Evolutionary conservation across 2,329 filamentous ascomycete genomes (phyloP).

Genomic region (Ophiostoma montium): DNA sequence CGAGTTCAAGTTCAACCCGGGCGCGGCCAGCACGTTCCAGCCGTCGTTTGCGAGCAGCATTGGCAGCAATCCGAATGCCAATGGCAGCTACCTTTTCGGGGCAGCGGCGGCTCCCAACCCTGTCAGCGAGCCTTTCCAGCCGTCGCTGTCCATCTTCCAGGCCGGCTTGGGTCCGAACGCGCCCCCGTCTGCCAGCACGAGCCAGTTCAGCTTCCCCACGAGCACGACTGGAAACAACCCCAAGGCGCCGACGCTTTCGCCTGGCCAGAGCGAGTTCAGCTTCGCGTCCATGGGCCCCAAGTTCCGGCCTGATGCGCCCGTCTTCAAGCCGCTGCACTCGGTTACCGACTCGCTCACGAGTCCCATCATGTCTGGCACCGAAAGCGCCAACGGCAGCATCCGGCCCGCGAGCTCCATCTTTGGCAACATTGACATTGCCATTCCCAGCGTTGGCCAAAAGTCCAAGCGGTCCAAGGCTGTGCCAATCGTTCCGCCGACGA

Average conservation of each 20-base stretch:
- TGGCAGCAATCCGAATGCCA: neutral
- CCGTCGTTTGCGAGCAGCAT: conserved; percentile 17
- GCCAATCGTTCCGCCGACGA: conserved; percentile 59
- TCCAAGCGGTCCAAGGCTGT: conserved; percentile 68
- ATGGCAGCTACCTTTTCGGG: neutral
- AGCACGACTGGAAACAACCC: conserved; percentile 36
- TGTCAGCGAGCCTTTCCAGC: conserved; percentile 28
- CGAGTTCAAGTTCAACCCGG: conserved; percentile 67
- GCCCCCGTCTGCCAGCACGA: conserved; percentile 23
- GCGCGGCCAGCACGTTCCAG: conserved; percentile 35
- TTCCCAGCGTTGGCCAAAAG: conserved; percentile 49
- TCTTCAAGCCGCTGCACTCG: conserved; percentile 51
- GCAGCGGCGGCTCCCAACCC: conserved; percentile 24
- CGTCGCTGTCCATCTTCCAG: conserved; percentile 27
- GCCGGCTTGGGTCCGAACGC: conserved; percentile 21
- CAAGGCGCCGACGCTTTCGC: conserved; percentile 56
- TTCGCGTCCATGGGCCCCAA: conserved; percentile 53
- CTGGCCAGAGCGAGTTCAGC: conserved; percentile 49
- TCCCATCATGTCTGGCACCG: conserved; percentile 28
- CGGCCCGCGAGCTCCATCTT: conserved; percentile 43
- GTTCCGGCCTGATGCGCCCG: conserved; percentile 63
- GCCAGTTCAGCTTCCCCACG: conserved; percentile 28
- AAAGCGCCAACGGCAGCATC: conserved; percentile 18
- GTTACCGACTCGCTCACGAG: conserved; percentile 34
- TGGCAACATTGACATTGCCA: conserved; percentile 49